Base-by-base conservation (phyloP, 192 early-diverging fungal genomes). In the Gonapodya prolifera region DNA sequence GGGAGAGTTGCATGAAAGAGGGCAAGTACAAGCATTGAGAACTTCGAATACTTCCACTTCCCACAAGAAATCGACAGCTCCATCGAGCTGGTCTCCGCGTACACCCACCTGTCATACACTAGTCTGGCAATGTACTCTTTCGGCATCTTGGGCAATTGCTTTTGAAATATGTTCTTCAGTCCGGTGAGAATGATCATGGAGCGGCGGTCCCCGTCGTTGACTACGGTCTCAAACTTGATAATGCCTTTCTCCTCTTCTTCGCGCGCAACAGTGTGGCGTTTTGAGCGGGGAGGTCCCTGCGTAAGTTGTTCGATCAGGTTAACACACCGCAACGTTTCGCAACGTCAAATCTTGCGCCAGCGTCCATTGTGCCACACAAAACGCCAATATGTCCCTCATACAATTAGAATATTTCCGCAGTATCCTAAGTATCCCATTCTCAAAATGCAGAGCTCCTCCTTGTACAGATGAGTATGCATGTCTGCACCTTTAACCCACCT, bases 101-200 rank as follows among this genome's bases (percentile, higher is more conserved):
- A 79, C 18, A 30, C 79, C 30, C 84, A 94, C 91, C 89, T 78
- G 77, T 98, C 96, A 80, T 95, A 98, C 0, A 98, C 96, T 23
- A 99, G 86, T 18, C 96, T 87, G 0, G 95, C 93, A 79, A 99
- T 98, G 79, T 99, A 99, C 77, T 98, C 95, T 78, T 93, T 92
- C 23, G 98, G 98, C 98, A 99, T 99, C 76, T 97, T 97, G 29
- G 98, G 98, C 77, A 99, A 84, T 78, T 98, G 97, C 70, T 94
- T 94, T 79, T 96, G 94, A 80, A 98, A 96, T 35, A 99, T 93
- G 77, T 95, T 95, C 82, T 98, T 97, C 74, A 99, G 85, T 33
- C 93, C 94, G 0, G 96, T 97, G 36, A 99, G 81, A 28, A 96
- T 81, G 0, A 94, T 92, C 91, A 98, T 95, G 35, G 87, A 92